These are phyloP conservation scores for Paraleonurus japonicus DNA, from an alignment of 257 asterid species.

Conservation along the genomic window DNA sequence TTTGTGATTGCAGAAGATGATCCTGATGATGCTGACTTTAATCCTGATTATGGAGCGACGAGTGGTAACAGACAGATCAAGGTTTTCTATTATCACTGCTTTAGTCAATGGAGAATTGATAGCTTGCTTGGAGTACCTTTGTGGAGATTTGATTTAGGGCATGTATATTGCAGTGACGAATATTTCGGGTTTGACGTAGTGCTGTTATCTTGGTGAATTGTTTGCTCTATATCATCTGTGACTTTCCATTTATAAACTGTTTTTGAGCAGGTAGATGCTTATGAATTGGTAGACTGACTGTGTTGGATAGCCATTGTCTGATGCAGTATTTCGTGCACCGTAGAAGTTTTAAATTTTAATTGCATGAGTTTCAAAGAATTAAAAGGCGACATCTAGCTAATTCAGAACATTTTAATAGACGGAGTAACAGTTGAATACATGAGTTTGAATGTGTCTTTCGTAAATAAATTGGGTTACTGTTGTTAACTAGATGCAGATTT, in stretches of 20 bases:
- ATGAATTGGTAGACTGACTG: constrained; percentile 7
- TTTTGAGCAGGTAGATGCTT: not conserved
- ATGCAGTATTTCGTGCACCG: not conserved
- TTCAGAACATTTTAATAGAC: not conserved
- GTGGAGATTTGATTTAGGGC: constrained; percentile 6
- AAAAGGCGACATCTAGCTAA: not conserved
- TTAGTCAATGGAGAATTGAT: constrained; percentile 15
- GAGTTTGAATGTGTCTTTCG: not conserved
- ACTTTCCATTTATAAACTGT: not conserved
- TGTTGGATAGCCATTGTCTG: not conserved
- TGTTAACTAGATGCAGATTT: not conserved
- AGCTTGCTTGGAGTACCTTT: constrained; percentile 1
- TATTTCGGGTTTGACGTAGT: constrained; percentile 5
- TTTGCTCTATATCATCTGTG: not conserved
- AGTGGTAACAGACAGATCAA: constrained; percentile 53
- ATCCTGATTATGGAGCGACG: constrained; percentile 72
- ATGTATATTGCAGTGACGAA: constrained; percentile 10
- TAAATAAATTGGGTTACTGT: not conserved
- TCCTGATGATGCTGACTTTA: constrained; percentile 88
- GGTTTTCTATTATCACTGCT: constrained; percentile 39
- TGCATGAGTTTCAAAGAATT: not conserved
- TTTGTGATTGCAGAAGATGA: constrained; percentile 74
- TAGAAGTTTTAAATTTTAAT: not conserved
- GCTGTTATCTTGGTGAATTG: constrained; percentile 2
- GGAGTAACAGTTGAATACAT: not conserved